These are phyloP conservation scores for Saksenaea oblongispora DNA, from an alignment of 371 early-diverging fungal species.

Conservation along the genomic window DNA sequence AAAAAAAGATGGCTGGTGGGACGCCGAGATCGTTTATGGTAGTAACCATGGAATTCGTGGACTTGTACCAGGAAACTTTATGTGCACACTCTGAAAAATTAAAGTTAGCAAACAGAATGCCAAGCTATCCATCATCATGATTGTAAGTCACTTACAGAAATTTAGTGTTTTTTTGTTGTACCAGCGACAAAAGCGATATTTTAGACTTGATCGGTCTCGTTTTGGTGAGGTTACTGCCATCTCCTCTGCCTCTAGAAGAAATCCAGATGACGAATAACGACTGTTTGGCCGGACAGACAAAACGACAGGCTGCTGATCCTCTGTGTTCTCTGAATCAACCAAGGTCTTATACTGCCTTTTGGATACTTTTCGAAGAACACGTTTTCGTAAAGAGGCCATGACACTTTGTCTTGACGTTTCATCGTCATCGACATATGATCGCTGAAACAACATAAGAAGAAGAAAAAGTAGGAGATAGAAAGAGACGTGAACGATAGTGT, in stretches of 20 bases:
- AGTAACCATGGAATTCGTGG: slow-evolving; percentile 12
- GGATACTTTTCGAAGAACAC: not conserved
- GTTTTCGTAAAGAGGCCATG: not conserved
- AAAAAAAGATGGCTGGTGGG: slow-evolving; percentile 34
- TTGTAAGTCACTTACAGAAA: not conserved
- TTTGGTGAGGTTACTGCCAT: not conserved
- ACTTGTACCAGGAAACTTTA: slow-evolving; percentile 31
- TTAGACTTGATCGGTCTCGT: not conserved
- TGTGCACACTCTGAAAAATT: slow-evolving; percentile 6
- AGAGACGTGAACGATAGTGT: not conserved
- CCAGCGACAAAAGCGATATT: not conserved
- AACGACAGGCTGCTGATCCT: not conserved
- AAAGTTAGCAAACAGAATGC: not conserved
- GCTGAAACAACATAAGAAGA: not conserved
- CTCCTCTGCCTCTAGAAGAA: not conserved
- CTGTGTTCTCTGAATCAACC: not conserved
- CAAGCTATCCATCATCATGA: too few species aligned
- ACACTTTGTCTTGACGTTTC: not conserved
- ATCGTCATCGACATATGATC: not conserved
- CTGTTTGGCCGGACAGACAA: not conserved
- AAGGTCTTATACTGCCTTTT: not conserved
- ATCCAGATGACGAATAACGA: not conserved
- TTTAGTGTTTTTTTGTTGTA: not conserved
- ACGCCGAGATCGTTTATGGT: slow-evolving; percentile 22
- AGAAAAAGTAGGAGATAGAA: not conserved